Base-by-base conservation (phyloP, 2,329 filamentous ascomycete genomes). In the Ceratocystis alfenasii region DNA sequence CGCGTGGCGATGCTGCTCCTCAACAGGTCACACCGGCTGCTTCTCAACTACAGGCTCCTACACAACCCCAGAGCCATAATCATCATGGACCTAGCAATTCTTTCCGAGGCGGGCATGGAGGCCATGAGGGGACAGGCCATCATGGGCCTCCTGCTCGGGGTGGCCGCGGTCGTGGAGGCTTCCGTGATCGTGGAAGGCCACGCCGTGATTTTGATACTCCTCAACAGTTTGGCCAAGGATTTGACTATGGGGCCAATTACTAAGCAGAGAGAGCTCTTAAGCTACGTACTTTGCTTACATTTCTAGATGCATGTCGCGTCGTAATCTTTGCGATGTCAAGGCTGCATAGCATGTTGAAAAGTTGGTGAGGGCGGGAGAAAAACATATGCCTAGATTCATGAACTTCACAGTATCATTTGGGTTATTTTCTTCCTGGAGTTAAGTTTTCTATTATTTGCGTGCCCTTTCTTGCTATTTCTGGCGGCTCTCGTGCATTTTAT, bases 1-100 rank as follows among this genome's bases (percentile, higher is more conserved):
- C 80, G n/a, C 76, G 80, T 20, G 76, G 73, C 28, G 74, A 67
- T 78, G 22, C 65, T 41, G 53, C 61, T n/a, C 2, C 50, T 60
- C 60, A 28, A 12, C 55, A 61, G n/a, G 46, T 30, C 5, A 30
- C 20, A 17, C 65, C 44, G 28, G 30, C 57, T 12, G 33, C 36
- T 20, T 17, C 55, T 20, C 66, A 60, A 15, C 20, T 36, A 28
- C 61, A 62, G 15, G 36, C 63, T 10, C 66, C 60, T 22, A 61
- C 59, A 28, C 62, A 50, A 15, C 66, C 63, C 20, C 66, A 65
- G 61, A 33, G 12, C 20, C 57, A 62, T 2, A 60, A 64, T 8
- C 57, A 65, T 17, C 45, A 63, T 12, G 62, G 55, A n/a, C 33
- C 48, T 7, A 22, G 45, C 12, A 33, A 65, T 61, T 48, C 36